Conservation (phyloP, 805 yeast genomes). For the Ogataea sp. region DNA sequence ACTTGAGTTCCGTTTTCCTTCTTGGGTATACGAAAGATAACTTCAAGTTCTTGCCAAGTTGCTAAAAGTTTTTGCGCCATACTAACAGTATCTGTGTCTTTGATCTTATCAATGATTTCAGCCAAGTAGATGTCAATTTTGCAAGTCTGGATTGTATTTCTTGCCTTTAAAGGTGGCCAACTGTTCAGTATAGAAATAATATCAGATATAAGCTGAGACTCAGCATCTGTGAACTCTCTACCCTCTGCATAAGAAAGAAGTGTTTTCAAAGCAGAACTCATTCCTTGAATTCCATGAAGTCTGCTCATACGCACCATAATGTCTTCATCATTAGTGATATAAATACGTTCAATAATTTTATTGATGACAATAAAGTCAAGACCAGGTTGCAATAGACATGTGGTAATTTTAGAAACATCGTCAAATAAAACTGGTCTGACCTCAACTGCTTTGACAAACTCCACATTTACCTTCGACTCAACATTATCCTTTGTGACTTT, state of each 20-base stretch:
- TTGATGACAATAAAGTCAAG: constrained; percentile 58
- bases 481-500: constrained; percentile 42
- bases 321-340: constrained; percentile 39
- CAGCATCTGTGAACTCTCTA: constrained; percentile 14
- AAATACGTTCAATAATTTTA: constrained; percentile 62
- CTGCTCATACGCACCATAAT: constrained; percentile 56
- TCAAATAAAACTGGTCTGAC: constrained; percentile 41
- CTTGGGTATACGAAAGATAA: constrained; percentile 84
- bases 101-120: constrained; percentile 25
- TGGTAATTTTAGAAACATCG: constrained; percentile 74
- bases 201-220: constrained; percentile 33
- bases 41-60: constrained; percentile 66
- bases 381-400: constrained; percentile 64
- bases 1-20: constrained; percentile 17
- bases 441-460: constrained; percentile 53
- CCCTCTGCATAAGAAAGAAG: constrained; percentile 6
- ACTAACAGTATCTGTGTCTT: constrained; percentile 19
- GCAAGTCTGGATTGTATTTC: constrained; percentile 68
- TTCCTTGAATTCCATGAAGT: constrained; percentile 81
- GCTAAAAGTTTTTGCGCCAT: constrained; percentile 40
- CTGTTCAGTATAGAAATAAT: constrained; percentile 48
- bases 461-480: constrained; percentile 53
- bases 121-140: constrained; percentile 60
- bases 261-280: constrained; percentile 50
- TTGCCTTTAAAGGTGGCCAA: constrained; percentile 65